These are phyloP conservation scores for Phaeosphaeria sp. DNA, from an alignment of 2,329 filamentous ascomycete genomes.

Conservation along the genomic window DNA sequence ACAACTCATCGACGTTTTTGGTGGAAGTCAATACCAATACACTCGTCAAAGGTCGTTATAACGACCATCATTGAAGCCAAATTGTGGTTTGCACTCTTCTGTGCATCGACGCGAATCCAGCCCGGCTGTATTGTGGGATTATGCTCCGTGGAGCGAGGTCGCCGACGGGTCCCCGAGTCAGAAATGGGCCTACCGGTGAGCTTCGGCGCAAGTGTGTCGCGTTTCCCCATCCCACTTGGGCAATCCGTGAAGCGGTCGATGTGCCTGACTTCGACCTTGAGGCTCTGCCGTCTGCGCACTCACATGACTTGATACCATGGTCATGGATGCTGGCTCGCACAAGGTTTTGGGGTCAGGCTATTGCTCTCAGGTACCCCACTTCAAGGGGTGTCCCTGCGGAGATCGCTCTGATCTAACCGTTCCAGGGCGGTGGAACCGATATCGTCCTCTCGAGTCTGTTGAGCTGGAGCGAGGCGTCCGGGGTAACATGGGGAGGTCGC, in stretches of 20 bases:
- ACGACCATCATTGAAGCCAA: too few species aligned
- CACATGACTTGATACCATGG: not conserved
- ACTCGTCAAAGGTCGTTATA: too few species aligned
- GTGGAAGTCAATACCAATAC: not conserved
- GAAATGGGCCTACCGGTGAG: not conserved
- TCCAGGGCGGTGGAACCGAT: not conserved
- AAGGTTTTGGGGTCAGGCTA: not conserved
- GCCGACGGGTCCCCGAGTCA: not conserved
- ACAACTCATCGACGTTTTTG: not conserved
- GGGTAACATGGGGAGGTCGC: slow-evolving; percentile 3
- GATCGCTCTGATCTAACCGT: slow-evolving; percentile 4
- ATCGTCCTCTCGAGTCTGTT: not conserved
- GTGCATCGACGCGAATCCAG: too few species aligned
- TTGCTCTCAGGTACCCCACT: slow-evolving; percentile 1
- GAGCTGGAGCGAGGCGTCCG: slow-evolving; percentile 6
- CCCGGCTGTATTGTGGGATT: too few species aligned
- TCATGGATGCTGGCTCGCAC: not conserved
- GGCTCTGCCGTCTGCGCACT: not conserved
- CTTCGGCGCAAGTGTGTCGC: not conserved
- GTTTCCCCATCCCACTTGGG: not conserved
- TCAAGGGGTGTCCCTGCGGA: not conserved
- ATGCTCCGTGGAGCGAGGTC: not conserved
- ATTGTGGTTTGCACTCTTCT: not conserved
- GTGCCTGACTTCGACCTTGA: not conserved
- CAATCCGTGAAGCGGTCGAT: not conserved